Evolutionary conservation across 1,284 basidiomycete species (phyloP).

Genomic region (Mycosarcoma mackinlayi): DNA sequence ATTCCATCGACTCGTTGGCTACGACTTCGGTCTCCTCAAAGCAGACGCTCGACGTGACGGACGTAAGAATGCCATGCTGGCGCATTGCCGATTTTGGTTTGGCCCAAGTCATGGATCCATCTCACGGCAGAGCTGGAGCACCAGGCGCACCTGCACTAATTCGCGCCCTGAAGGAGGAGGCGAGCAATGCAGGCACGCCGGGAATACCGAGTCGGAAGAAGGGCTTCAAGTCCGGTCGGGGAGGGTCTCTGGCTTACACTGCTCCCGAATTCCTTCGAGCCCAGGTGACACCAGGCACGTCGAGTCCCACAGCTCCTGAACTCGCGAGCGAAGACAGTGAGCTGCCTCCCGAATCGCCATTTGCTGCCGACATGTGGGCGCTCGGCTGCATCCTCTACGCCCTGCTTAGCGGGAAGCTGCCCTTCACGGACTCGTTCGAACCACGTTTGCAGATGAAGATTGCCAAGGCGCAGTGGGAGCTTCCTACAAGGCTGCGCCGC

Average conservation of each 20-base stretch:
- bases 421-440: constrained; percentile 60
- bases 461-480: constrained; percentile 57
- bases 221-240: constrained; percentile 23
- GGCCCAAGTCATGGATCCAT: constrained; percentile 68
- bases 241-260: constrained; percentile 59
- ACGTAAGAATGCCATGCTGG: constrained; percentile 69
- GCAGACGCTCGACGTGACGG: constrained; percentile 45
- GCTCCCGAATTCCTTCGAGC: constrained; percentile 56
- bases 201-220: neutral
- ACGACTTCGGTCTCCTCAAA: constrained; percentile 68
- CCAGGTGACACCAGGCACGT: constrained; percentile 21
- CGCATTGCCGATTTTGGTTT: constrained; percentile 83
- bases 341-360: constrained; percentile 42
- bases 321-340: constrained; percentile 7
- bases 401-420: constrained; percentile 54
- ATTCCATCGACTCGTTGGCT: constrained; percentile 29
- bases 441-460: constrained; percentile 63
- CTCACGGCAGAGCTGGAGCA: constrained; percentile 7
- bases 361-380: constrained; percentile 62
- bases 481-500: constrained; percentile 51
- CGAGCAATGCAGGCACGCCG: neutral
- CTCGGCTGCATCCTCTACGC: constrained; percentile 63
- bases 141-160: constrained; percentile 23
- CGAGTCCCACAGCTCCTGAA: constrained; percentile 22
- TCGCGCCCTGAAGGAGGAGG: constrained; percentile 42